These are phyloP conservation scores for Penicillium mononematosum DNA, from an alignment of 495 filamentous ascomycete species.

Conservation along the genomic window DNA sequence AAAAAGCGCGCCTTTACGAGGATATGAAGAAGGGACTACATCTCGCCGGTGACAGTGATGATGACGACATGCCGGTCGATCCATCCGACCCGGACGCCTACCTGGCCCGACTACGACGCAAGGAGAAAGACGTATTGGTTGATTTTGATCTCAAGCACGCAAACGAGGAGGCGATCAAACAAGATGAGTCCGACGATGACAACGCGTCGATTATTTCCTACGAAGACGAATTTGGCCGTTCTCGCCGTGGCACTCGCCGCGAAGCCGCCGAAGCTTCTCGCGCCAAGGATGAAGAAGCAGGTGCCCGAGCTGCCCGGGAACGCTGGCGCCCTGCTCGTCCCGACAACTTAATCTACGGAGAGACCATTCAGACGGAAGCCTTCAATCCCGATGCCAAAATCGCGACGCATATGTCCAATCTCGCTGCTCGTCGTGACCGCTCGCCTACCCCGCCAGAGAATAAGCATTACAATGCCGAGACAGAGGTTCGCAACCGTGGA, in stretches of 20 bases:
- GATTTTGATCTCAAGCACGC: conserved; percentile 97
- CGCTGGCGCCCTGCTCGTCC: conserved; percentile 63
- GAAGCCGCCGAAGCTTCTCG: conserved; percentile 59
- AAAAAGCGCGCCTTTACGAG: conserved; percentile 81
- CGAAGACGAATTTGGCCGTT: conserved; percentile 86
- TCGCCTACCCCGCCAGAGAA: conserved; percentile 73
- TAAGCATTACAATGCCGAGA: conserved; percentile 78
- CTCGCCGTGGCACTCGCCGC: conserved; percentile 61
- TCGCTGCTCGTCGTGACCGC: conserved; percentile 72
- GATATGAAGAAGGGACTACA: conserved; percentile 75
- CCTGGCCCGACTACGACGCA: conserved; percentile 34
- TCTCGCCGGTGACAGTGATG: conserved; percentile 38
- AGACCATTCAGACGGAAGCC: conserved; percentile 74
- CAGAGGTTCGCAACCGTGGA: conserved; percentile 82
- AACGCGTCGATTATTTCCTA: conserved; percentile 71
- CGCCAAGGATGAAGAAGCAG: conserved; percentile 40
- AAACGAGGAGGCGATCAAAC: conserved; percentile 52
- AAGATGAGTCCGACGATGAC: conserved; percentile 39
- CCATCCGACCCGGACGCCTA: conserved; percentile 25
- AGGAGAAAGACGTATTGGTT: conserved; percentile 59
- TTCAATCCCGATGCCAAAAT: conserved; percentile 68
- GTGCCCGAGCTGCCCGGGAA: conserved; percentile 42
- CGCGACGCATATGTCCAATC: conserved; percentile 62
- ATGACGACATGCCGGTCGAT: conserved; percentile 43
- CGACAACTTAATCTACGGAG: conserved; percentile 73